These are phyloP conservation scores for Chlamydomonas applanata DNA, from an alignment of 139 green algal species.

Conservation along the genomic window DNA sequence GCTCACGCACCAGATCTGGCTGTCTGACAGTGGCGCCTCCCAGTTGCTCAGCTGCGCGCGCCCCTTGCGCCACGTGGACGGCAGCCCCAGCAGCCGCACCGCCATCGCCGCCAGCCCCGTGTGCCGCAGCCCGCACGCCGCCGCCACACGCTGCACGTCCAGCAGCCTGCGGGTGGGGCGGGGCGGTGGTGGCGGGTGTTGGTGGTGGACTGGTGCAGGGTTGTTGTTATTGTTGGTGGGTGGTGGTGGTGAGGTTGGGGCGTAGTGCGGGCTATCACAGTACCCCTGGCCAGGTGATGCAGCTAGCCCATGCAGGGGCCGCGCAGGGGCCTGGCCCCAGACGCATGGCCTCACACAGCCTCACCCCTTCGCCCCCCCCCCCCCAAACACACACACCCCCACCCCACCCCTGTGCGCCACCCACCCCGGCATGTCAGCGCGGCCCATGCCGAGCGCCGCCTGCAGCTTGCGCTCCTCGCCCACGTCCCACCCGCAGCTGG, in stretches of 20 bases:
- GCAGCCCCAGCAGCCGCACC: slow-evolving; percentile 4
- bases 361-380: too few species aligned
- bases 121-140: slow-evolving; percentile 1
- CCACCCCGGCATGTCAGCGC: not conserved
- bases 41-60: slow-evolving; percentile 9
- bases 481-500: slow-evolving; percentile 8
- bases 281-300: too few species aligned
- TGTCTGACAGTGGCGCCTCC: not conserved
- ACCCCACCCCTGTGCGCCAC: not conserved
- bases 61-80: not conserved
- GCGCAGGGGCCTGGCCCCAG: too few species aligned
- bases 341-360: too few species aligned
- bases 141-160: slow-evolving; percentile 6
- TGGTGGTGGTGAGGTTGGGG: too few species aligned
- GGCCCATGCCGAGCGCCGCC: not conserved
- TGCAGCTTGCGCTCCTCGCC: not conserved
- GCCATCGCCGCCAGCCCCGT: slow-evolving; percentile 12
- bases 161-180: not conserved
- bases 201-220: too few species aligned
- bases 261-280: too few species aligned
- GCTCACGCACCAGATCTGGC: slow-evolving; percentile 2
- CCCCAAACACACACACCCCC: not conserved
- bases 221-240: too few species aligned
- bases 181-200: too few species aligned
- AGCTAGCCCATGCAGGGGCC: not conserved